Conservation (phyloP, 2,329 filamentous ascomycete species). For the Xylariales sp. region DNA sequence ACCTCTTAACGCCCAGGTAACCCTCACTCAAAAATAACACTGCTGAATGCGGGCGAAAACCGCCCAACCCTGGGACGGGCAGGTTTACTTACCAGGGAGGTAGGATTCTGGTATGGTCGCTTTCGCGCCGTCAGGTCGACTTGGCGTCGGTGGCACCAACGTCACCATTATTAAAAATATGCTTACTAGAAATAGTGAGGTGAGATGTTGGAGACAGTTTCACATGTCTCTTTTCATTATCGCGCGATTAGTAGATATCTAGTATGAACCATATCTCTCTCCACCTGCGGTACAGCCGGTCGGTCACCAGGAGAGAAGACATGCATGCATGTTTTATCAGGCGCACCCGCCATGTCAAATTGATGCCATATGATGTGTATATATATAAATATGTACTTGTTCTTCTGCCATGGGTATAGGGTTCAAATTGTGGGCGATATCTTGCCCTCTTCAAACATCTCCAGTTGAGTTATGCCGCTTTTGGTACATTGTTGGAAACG, state of each 20-base stretch:
- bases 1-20: no score
- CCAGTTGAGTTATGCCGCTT: constrained; percentile 37
- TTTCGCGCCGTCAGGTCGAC: no score
- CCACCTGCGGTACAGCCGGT: not conserved
- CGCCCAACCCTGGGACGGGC: no score
- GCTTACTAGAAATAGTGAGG: no score
- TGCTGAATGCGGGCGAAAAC: no score
- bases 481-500: constrained; percentile 44
- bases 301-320: not conserved
- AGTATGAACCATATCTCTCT: constrained; percentile 15
- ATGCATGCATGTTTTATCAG: constrained; percentile 9
- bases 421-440: constrained; percentile 38
- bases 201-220: not conserved
- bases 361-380: constrained; percentile 27
- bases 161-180: no score
- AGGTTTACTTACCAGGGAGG: no score
- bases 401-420: constrained; percentile 39
- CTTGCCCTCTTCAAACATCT: constrained; percentile 37
- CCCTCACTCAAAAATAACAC: no score
- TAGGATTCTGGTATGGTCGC: no score
- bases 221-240: constrained; percentile 17
- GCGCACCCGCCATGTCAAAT: constrained; percentile 17
- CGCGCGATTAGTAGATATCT: constrained; percentile 24
- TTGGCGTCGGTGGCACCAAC: no score
- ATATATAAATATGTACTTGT: constrained; percentile 40